Percentiles rank a stretch among this genome's conserved stretches.
Evolutionary conservation across 495 filamentous ascomycete species (phyloP).

Genomic region (Trichoderma virens): DNA sequence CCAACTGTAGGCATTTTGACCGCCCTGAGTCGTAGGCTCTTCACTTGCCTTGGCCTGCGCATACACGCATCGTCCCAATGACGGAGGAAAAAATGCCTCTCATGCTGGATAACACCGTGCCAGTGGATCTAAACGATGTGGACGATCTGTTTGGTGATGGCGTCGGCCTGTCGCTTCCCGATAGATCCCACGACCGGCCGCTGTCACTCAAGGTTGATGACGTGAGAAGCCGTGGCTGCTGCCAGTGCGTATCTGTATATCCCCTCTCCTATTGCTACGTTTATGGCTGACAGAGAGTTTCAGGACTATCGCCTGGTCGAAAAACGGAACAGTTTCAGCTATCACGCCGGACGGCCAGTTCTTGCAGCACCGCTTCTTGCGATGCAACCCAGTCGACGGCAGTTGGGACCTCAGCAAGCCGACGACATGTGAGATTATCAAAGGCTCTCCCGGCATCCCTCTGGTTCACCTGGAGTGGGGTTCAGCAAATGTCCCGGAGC

Average conservation of each 20-base stretch:
- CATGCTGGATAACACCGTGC: slow-evolving; percentile 45
- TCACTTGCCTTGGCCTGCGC: background rate
- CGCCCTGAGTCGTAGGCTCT: background rate
- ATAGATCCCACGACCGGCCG: slow-evolving; percentile 51
- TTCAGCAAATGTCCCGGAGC: slow-evolving; percentile 53
- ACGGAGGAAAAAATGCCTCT: slow-evolving; percentile 26
- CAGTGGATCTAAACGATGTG: slow-evolving; percentile 60
- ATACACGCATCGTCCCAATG: slow-evolving; percentile 4
- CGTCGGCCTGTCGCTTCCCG: slow-evolving; percentile 46
- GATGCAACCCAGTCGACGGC: slow-evolving; percentile 60
- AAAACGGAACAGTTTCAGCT: slow-evolving; percentile 75
- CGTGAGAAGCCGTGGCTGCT: slow-evolving; percentile 68
- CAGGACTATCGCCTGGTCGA: slow-evolving; percentile 86
- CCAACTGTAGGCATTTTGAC: background rate
- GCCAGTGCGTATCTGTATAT: slow-evolving; percentile 55
- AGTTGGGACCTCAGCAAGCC: slow-evolving; percentile 69
- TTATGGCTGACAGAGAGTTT: slow-evolving; percentile 18
- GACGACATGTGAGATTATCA: slow-evolving; percentile 29
- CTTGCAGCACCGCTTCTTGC: slow-evolving; percentile 64
- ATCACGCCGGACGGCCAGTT: slow-evolving; percentile 62
- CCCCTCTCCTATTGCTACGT: background rate
- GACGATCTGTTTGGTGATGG: slow-evolving; percentile 71
- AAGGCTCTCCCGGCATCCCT: slow-evolving; percentile 41
- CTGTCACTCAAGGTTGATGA: slow-evolving; percentile 71
- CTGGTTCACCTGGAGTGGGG: slow-evolving; percentile 77